A percentile compares a stretch with the other conserved stretches of the same genome.
phyloP scores from a whole-genome alignment of 345 rosid genomes.

The Rubroshorea leprosula region DNA sequence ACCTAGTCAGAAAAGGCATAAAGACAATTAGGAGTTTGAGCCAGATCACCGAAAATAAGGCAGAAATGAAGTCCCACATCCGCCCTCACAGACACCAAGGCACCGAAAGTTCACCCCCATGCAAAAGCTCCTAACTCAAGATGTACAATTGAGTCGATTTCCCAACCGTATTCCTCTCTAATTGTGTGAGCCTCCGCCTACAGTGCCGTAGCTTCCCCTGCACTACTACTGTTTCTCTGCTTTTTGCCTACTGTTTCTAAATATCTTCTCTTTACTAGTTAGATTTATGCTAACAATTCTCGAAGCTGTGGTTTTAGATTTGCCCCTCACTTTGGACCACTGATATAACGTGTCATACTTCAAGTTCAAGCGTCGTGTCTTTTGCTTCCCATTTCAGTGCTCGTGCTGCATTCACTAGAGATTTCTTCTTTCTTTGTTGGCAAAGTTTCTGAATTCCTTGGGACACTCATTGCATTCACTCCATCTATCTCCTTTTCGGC shows the following conservation, averaged over 20 bases:
- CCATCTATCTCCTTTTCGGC: slow-evolving; percentile 31
- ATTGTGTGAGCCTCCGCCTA: neutral
- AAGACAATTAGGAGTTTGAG: slow-evolving; percentile 2
- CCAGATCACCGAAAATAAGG: slow-evolving; percentile 8
- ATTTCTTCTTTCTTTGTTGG: slow-evolving; percentile 27
- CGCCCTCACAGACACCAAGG: slow-evolving; percentile 7
- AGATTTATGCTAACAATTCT: no score
- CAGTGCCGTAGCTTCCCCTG: slow-evolving; percentile 12
- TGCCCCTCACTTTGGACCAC: no score
- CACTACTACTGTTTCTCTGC: no score
- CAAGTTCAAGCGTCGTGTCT: slow-evolving; percentile 11
- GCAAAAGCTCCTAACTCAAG: neutral
- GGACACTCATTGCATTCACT: slow-evolving; percentile 39
- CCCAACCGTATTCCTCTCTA: neutral
- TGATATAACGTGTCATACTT: no score
- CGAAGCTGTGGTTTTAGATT: no score
- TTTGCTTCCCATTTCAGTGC: slow-evolving; percentile 16
- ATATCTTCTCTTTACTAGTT: no score
- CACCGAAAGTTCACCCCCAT: neutral
- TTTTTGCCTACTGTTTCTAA: no score
- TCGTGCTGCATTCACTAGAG: slow-evolving; percentile 15
- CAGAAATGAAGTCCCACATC: neutral
- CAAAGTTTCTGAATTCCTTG: slow-evolving; percentile 36
- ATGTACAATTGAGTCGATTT: slow-evolving; percentile 4
- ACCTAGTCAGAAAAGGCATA: neutral